Evolutionary conservation across 495 filamentous ascomycete genomes (phyloP).

Genomic region (Copromyces sp.): DNA sequence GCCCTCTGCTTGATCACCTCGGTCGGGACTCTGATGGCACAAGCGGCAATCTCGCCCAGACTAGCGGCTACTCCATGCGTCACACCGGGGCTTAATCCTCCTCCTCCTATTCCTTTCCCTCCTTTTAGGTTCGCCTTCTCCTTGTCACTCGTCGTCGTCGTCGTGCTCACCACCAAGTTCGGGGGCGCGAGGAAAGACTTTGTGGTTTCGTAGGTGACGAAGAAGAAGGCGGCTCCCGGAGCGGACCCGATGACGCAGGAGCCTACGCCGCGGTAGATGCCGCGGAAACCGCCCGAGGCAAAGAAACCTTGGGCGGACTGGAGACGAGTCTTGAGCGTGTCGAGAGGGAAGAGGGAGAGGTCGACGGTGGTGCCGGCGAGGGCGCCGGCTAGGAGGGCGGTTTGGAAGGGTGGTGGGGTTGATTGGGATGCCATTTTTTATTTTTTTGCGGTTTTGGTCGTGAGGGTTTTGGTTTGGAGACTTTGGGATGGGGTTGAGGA

Average conservation of each 20-base stretch:
- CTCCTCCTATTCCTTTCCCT: slow-evolving; percentile 8
- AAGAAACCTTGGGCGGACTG: slow-evolving; percentile 77
- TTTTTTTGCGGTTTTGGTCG: not conserved
- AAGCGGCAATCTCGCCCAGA: slow-evolving; percentile 88
- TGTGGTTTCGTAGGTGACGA: slow-evolving; percentile 85
- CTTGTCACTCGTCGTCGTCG: not conserved
- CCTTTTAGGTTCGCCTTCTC: not conserved
- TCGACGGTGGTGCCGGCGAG: slow-evolving; percentile 83
- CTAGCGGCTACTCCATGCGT: slow-evolving; percentile 72
- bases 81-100: slow-evolving; percentile 1
- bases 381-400: slow-evolving; percentile 58
- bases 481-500: not conserved
- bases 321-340: slow-evolving; percentile 87
- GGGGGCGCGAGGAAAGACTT: slow-evolving; percentile 46
- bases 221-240: slow-evolving; percentile 95
- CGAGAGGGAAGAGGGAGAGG: slow-evolving; percentile 82
- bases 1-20: slow-evolving; percentile 96
- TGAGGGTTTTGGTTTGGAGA: not conserved
- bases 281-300: slow-evolving; percentile 62
- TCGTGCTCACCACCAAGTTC: not conserved
- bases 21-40: slow-evolving; percentile 84
- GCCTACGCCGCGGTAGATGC: slow-evolving; percentile 63
- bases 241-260: slow-evolving; percentile 79
- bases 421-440: slow-evolving; percentile 2
- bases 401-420: slow-evolving; percentile 37